Conservation (phyloP, 31 red algal species). For the Porphyra umbilicalis region DNA sequence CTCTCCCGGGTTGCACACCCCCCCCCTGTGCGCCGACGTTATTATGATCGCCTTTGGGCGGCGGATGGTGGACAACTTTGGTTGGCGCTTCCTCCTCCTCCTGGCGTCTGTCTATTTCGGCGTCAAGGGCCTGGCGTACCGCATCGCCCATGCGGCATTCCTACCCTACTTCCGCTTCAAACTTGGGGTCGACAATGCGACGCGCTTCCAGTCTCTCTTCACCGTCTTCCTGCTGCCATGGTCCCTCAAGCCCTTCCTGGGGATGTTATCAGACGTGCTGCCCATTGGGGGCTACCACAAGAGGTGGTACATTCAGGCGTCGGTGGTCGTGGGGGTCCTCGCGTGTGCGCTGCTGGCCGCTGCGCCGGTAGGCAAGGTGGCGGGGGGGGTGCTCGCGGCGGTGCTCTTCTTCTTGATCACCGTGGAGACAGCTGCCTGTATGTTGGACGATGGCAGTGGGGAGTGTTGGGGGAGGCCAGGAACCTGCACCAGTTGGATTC, state of each 20-base stretch:
- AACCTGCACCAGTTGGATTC: no score
- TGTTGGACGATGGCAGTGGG: no score
- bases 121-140: constrained; percentile 33
- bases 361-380: no score
- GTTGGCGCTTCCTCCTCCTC: neutral
- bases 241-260: constrained; percentile 48
- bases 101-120: constrained; percentile 40
- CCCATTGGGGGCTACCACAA: constrained; percentile 47
- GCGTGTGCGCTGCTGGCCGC: constrained; percentile 14
- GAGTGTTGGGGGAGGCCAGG: no score
- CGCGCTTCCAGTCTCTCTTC: constrained; percentile 31
- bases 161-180: constrained; percentile 56
- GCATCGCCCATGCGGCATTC: constrained; percentile 11
- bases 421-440: constrained; percentile 32
- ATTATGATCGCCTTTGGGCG: no score
- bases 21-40: no score
- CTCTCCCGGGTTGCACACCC: no score
- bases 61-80: no score
- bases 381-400: no score
- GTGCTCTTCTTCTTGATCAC: constrained; percentile 30
- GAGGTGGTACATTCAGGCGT: constrained; percentile 30
- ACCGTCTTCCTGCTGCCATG: constrained; percentile 35
- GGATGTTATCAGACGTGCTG: constrained; percentile 38
- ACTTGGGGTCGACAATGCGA: constrained; percentile 24
- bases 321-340: constrained; percentile 19